Evolutionary conservation across 106 monocot genomes (phyloP), one percentile per base, ranked within the genome.

Genomic region (Narthecium ossifragum): DNA sequence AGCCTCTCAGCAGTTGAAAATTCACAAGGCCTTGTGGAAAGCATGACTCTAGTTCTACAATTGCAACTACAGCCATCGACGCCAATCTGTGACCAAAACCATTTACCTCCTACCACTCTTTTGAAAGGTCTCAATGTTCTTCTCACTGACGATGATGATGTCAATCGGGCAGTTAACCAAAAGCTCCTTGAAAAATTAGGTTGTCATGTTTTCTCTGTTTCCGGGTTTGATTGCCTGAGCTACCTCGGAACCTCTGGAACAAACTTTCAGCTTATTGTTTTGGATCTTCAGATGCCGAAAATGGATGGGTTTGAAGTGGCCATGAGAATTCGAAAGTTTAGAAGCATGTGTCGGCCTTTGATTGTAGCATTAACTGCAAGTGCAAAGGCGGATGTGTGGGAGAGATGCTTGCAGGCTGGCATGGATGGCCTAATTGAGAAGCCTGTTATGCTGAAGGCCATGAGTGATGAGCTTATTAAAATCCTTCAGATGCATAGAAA

Each of bases 111-210:
- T 3, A 41, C 34, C 9, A 13, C 58, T 41, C 17, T 38, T 18
- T 66, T 74, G 39, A 60, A 80, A 48, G 80, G 80, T 1, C 60
- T 80, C 30, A 55, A 51, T 25, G 74, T 74, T 39, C 59, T 80
- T 25, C 26, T 74, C 24, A 70, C 39, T 0, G 80, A 80, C 10
- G 58, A 61, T 10, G 69, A 80, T 28, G 53, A 17, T 15, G 53
- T 74, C 46, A 80, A 70, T 49, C 45, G 80, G 28, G 50, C 32
- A 20, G 74, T 74, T 25, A 70, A 60, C 0, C 45, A 32, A 29
- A 80, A 66, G 61, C 54, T 80, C 18, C 74, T 80, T 23, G 66
- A 80, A 54, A 80, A 66, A 53, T 46, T 80, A 4, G 80, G 80
- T 23, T 80, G 74, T 55, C 59, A 27, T 12, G 80, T 80, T 13